phyloP scores from a whole-genome alignment of 768 basidiomycete genomes.

The Naganishia friedmannii region DNA sequence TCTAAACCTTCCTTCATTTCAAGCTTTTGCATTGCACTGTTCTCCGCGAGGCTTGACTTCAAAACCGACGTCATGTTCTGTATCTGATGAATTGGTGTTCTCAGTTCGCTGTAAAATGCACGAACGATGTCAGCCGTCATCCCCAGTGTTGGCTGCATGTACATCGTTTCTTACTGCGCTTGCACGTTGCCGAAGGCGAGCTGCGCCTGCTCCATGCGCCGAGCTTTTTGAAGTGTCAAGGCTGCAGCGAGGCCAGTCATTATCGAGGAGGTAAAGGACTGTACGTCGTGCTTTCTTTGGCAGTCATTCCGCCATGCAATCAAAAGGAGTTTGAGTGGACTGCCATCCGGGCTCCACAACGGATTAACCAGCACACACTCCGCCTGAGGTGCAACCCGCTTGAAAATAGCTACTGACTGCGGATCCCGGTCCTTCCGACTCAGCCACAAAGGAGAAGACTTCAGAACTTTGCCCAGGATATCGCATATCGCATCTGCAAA shows the following conservation, averaged over 20 bases:
- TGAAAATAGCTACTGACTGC: conserved; percentile 30
- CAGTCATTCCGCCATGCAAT: conserved; percentile 42
- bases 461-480: conserved; percentile 6
- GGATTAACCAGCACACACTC: conserved; percentile 36
- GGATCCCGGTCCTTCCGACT: conserved; percentile 29
- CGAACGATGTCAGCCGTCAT: background rate
- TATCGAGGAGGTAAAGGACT: conserved; percentile 36
- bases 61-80: conserved; percentile 44
- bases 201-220: conserved; percentile 42
- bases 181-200: conserved; percentile 47
- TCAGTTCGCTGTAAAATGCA: conserved; percentile 38
- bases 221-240: conserved; percentile 39
- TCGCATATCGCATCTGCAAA: conserved; percentile 18
- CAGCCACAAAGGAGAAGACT: conserved; percentile 1
- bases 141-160: background rate
- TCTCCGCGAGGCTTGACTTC: conserved; percentile 41
- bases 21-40: conserved; percentile 29
- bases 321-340: conserved; percentile 39
- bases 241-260: conserved; percentile 42
- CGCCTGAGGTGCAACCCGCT: conserved; percentile 36
- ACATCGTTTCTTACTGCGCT: conserved; percentile 42
- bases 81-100: conserved; percentile 49
- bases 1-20: conserved; percentile 36
- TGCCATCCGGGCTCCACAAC: conserved; percentile 38
- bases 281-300: conserved; percentile 36